phyloP scores from a whole-genome alignment of 148 eudicot species.

The Rheum nobile region DNA sequence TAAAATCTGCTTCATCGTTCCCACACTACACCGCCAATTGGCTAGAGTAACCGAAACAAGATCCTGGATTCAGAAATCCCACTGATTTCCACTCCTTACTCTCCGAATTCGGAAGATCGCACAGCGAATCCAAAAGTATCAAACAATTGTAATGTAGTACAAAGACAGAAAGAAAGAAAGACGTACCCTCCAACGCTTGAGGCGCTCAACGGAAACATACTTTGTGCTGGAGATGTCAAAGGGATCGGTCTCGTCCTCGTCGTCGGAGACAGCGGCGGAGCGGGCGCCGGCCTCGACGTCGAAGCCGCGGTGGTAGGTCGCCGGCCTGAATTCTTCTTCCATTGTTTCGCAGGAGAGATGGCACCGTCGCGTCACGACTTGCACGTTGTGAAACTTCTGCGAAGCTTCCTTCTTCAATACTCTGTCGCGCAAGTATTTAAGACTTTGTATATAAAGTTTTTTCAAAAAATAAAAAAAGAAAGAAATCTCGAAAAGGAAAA shows the following conservation, averaged over 20 bases:
- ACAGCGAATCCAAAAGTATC: not conserved
- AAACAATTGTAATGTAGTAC: not conserved
- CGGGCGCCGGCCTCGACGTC: constrained; percentile 40
- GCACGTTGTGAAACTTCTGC: constrained; percentile 2
- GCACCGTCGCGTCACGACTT: constrained; percentile 23
- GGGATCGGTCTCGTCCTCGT: constrained; percentile 29
- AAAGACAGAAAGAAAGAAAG: not conserved
- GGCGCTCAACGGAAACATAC: constrained; percentile 56
- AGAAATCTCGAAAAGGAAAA: not conserved
- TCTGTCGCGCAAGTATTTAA: not conserved
- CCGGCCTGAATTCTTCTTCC: constrained; percentile 22
- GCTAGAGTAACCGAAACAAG: not conserved
- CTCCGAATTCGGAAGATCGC: not conserved
- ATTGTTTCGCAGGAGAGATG: constrained; percentile 60
- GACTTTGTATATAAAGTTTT: not conserved
- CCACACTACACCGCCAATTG: not conserved
- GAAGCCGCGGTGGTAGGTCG: constrained; percentile 37
- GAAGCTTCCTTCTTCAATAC: not conserved
- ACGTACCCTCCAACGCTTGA: constrained; percentile 78
- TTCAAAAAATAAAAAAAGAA: not conserved
- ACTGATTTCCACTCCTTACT: not conserved
- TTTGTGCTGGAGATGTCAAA: constrained; percentile 63
- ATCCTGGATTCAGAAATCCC: not conserved
- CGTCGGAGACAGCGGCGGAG: constrained; percentile 14
- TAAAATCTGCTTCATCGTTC: not conserved